Evolutionary conservation across 371 early-diverging fungal species (phyloP).

Genomic region (Mucor lusitanicus): DNA sequence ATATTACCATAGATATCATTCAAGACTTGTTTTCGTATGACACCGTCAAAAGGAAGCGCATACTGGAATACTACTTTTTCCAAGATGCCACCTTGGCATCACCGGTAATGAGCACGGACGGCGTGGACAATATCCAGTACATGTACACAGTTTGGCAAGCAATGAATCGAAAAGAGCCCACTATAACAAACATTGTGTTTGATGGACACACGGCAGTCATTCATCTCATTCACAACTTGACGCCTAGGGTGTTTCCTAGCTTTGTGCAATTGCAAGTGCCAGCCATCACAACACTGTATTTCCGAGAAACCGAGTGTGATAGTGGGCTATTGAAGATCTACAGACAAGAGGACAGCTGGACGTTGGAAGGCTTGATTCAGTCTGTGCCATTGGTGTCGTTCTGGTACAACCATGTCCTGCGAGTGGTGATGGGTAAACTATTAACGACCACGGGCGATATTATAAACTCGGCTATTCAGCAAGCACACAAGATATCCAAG

Average conservation of each 20-base stretch:
- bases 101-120: conserved; percentile 55
- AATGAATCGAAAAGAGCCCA: conserved; percentile 56
- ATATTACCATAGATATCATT: conserved; percentile 30
- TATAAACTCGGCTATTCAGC: conserved; percentile 49
- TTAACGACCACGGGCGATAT: conserved; percentile 58
- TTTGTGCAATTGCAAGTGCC: conserved; percentile 49
- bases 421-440: conserved; percentile 54
- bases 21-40: conserved; percentile 44
- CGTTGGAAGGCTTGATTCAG: conserved; percentile 59
- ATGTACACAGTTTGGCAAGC: conserved; percentile 63
- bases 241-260: conserved; percentile 54
- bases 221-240: conserved; percentile 51
- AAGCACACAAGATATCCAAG: conserved; percentile 42
- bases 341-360: conserved; percentile 63
- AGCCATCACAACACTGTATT: conserved; percentile 54
- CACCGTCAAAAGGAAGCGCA: conserved; percentile 29
- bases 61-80: conserved; percentile 42
- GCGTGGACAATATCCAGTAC: conserved; percentile 53
- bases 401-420: conserved; percentile 66
- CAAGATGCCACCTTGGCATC: conserved; percentile 38
- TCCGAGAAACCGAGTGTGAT: conserved; percentile 47
- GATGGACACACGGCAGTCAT: conserved; percentile 58
- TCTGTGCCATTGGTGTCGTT: conserved; percentile 63
- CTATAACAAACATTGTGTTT: conserved; percentile 55
- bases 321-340: conserved; percentile 53